Evolutionary conservation across 176 grass and related monocot genomes (phyloP).

Genomic region (Oryza nivara): DNA sequence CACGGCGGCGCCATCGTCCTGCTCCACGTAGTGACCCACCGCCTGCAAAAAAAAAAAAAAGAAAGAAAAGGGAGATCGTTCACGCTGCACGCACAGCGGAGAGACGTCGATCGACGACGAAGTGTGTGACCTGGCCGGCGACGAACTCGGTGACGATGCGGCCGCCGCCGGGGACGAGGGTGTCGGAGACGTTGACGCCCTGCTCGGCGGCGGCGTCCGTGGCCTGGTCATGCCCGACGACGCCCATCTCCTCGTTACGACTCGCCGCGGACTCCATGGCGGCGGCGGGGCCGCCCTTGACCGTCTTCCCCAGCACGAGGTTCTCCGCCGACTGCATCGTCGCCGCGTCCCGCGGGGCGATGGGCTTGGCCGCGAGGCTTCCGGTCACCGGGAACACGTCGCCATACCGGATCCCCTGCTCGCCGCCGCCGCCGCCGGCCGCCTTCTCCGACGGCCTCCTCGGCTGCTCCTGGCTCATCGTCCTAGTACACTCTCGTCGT

Average conservation of each 20-base stretch:
- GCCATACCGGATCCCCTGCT: slow-evolving; percentile 47
- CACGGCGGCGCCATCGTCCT: neutral
- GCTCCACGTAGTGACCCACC: slow-evolving; percentile 38
- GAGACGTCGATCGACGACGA: too few species aligned
- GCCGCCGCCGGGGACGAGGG: slow-evolving; percentile 43
- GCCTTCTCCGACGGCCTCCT: slow-evolving; percentile 37
- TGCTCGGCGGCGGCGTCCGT: slow-evolving; percentile 41
- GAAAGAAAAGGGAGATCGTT: too few species aligned
- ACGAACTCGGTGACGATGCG: slow-evolving; percentile 75
- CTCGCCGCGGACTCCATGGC: slow-evolving; percentile 66
- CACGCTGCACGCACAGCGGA: too few species aligned
- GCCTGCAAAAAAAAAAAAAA: slow-evolving; percentile 6
- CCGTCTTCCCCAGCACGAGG: slow-evolving; percentile 49
- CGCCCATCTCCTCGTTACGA: slow-evolving; percentile 58
- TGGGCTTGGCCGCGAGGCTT: slow-evolving; percentile 42
- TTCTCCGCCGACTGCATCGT: slow-evolving; percentile 75
- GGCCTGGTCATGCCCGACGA: slow-evolving; percentile 59
- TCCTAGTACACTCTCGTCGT: neutral
- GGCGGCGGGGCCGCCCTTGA: slow-evolving; percentile 58
- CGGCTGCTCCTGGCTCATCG: slow-evolving; percentile 75
- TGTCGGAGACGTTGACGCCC: slow-evolving; percentile 63
- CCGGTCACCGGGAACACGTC: slow-evolving; percentile 69
- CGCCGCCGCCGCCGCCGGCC: neutral
- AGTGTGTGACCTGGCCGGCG: slow-evolving; percentile 48
- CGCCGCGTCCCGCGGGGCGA: slow-evolving; percentile 67